Conservation (phyloP, 2,329 filamentous ascomycete genomes). For the Alternaria conjuncta region DNA sequence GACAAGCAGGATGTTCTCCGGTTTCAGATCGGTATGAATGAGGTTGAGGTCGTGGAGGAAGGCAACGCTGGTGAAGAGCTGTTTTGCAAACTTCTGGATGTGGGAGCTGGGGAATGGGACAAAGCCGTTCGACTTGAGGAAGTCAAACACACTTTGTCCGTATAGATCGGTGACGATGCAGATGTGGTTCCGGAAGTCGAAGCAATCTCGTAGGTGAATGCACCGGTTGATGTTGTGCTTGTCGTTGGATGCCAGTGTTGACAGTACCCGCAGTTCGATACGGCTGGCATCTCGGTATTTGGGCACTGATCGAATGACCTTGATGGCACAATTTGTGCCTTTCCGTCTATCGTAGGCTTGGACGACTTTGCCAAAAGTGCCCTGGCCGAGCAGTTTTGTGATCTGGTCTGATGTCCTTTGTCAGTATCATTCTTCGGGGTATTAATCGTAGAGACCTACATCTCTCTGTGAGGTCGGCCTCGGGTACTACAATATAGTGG, state of each 20-base stretch:
- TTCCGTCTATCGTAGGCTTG: slow-evolving; percentile 83
- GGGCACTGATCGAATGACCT: slow-evolving; percentile 97
- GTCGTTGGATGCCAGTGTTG: slow-evolving; percentile 91
- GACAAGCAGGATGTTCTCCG: slow-evolving; percentile 71
- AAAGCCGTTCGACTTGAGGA: slow-evolving; percentile 92
- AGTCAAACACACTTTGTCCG: slow-evolving; percentile 97
- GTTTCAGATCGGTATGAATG: slow-evolving; percentile 84
- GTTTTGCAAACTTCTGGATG: slow-evolving; percentile 94
- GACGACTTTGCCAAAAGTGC: slow-evolving; percentile 98
- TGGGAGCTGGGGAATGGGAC: slow-evolving; percentile 98
- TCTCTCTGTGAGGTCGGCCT: slow-evolving; percentile 83
- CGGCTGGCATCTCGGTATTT: slow-evolving; percentile 96
- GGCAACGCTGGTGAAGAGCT: slow-evolving; percentile 96
- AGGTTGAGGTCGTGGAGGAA: slow-evolving; percentile 97
- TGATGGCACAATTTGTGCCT: slow-evolving; percentile 86
- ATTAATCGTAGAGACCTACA: slow-evolving; percentile 55
- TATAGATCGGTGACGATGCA: slow-evolving; percentile 81
- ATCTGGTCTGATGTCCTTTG: slow-evolving; percentile 72
- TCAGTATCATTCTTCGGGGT: slow-evolving; percentile 16
- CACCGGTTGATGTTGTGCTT: slow-evolving; percentile 91
- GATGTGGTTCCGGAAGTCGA: slow-evolving; percentile 96
- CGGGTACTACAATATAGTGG: slow-evolving; percentile 91
- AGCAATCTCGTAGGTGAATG: slow-evolving; percentile 95
- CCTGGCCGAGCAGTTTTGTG: slow-evolving; percentile 87
- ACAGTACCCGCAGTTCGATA: slow-evolving; percentile 91